These are phyloP conservation scores for Spizellomyces punctatus DNA, from an alignment of 192 early-diverging fungal genomes.

Conservation along the genomic window DNA sequence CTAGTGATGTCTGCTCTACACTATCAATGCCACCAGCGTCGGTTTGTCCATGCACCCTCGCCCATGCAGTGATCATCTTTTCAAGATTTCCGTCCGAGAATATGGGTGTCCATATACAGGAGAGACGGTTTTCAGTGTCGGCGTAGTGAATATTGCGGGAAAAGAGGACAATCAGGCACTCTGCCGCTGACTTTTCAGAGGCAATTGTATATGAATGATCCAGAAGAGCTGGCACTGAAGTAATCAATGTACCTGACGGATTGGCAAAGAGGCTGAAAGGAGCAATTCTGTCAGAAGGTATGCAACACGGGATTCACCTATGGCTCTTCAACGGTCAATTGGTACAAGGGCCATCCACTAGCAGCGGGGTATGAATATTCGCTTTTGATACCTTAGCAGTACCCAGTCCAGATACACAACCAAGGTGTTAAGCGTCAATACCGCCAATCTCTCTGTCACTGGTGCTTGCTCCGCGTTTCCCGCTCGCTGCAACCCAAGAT, in stretches of 20 bases:
- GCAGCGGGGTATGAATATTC: no score
- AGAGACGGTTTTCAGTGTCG: constrained; percentile 5
- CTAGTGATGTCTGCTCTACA: constrained; percentile 3
- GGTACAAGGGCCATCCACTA: no score
- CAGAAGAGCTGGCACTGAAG: neutral
- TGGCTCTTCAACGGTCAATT: constrained; percentile 18
- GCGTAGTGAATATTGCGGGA: constrained; percentile 12
- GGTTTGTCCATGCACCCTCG: neutral
- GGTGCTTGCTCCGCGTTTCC: constrained; percentile 1
- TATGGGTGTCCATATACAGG: constrained; percentile 22
- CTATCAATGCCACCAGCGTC: constrained; percentile 3
- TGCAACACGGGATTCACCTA: constrained; percentile 31
- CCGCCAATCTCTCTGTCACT: constrained; percentile 18
- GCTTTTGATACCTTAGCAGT: constrained; percentile 15
- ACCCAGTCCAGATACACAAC: constrained; percentile 39
- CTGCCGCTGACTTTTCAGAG: constrained; percentile 44
- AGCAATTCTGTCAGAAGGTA: constrained; percentile 29
- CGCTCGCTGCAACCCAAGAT: no score
- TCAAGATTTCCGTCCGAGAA: constrained; percentile 15
- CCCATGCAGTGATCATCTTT: constrained; percentile 14
- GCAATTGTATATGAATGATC: neutral
- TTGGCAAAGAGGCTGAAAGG: constrained; percentile 22
- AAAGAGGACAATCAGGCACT: constrained; percentile 53
- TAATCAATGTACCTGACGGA: constrained; percentile 22
- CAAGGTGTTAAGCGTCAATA: constrained; percentile 40